Percentiles rank a stretch among this genome's conserved stretches.
Conservation (phyloP, 129 eudicot species). For the Solidago caesia region DNA sequence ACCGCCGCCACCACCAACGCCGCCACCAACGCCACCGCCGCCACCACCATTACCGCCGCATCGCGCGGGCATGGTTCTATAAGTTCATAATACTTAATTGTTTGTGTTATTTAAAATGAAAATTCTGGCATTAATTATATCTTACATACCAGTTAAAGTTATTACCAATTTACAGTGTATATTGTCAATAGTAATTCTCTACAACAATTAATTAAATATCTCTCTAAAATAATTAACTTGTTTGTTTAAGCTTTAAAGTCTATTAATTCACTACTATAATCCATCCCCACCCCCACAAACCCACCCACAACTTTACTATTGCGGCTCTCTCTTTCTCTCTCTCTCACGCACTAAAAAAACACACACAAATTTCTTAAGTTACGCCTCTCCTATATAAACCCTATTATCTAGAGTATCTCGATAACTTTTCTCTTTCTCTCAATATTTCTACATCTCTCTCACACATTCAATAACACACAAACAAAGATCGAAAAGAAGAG, state of each 20-base stretch:
- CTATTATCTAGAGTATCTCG: slow-evolving; percentile 32
- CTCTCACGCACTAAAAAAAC: slow-evolving; percentile 30
- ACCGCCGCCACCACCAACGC: too few species aligned
- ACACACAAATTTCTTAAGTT: slow-evolving; percentile 23
- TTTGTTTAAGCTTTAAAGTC: slow-evolving; percentile 18
- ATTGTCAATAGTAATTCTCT: too few species aligned
- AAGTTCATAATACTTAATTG: too few species aligned
- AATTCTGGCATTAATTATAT: too few species aligned
- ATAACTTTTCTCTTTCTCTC: slow-evolving; percentile 15
- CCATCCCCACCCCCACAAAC: neutral
- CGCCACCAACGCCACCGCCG: too few species aligned
- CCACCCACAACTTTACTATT: slow-evolving; percentile 43
- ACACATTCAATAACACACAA: neutral
- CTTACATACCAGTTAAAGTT: too few species aligned
- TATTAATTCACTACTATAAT: neutral
- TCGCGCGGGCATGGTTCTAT: too few species aligned
- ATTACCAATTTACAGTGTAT: too few species aligned
- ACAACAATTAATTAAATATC: neutral
- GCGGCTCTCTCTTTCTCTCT: slow-evolving; percentile 53
- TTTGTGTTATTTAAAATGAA: too few species aligned
- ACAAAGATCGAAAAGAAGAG: neutral
- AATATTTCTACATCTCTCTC: slow-evolving; percentile 3
- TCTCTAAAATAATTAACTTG: neutral
- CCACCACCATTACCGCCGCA: too few species aligned
- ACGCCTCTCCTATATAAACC: slow-evolving; percentile 58